Evolutionary conservation across 2,329 filamentous ascomycete genomes (phyloP), one percentile per base, ranked within the genome.

Genomic region (Calycina marina): DNA sequence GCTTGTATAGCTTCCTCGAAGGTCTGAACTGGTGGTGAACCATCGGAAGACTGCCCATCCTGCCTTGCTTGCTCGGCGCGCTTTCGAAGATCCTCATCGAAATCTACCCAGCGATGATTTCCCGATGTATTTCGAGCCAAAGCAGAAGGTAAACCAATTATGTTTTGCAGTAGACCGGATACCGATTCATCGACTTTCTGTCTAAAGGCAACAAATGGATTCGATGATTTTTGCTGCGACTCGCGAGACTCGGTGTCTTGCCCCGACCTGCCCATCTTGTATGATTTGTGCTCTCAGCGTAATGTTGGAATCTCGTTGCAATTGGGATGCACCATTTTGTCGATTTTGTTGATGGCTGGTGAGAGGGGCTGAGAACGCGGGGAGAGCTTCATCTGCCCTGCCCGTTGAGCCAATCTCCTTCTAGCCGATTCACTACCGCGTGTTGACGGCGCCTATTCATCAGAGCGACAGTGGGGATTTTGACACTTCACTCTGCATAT

Each of bases 181-280:
- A 54, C 40, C 18, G 53, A 44, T 5, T 40, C 27, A 38, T 53
- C 49, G 20, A 44, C 44, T 35, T 44, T 46, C 22, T 52, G 43
- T 12, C 42, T 37, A 33, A 53, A 52, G 13, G 43, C 45, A 36
- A 52, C 44, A 37, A 54, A 54, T 0, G 48, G 47, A 30, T 50
- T 51, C 6, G 48, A 40, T 17, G 35, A 22, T 24, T 44, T 45
- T n/a, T 40, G 25, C 28, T 37, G 31, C 4, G 36, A 15, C 18
- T 28, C 31, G 3, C 32, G 39, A 11, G 34, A 24, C 11, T 42
- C 28, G 11, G 39, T 36, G 16, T 46, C 39, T 29, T 37, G 37
- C 28, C 43, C 41, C 22, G 39, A n/a, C 20, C n/a, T 22, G 8
- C 8, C 8, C 20, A 22, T 22, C 2, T 22, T 22, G 20, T n/a